Evolutionary conservation across 2,329 filamentous ascomycete genomes (phyloP).

Genomic region (Hypoxylon sp.): DNA sequence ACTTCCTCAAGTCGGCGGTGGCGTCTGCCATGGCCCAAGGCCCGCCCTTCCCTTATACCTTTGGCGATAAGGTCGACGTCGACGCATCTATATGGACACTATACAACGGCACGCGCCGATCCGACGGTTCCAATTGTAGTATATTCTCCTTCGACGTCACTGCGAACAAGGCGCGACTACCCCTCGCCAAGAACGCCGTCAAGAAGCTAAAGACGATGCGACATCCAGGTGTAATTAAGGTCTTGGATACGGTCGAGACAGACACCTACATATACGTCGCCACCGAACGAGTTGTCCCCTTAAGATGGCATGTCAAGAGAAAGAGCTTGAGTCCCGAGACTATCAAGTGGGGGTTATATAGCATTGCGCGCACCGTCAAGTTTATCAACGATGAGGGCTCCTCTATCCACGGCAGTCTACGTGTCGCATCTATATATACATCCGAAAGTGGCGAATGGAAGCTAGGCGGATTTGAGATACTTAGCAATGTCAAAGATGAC

Average conservation of each 20-base stretch:
- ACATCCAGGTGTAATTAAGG: constrained; percentile 93
- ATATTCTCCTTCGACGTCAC: constrained; percentile 95
- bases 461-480: constrained; percentile 87
- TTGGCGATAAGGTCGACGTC: constrained; percentile 91
- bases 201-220: constrained; percentile 92
- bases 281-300: constrained; percentile 85
- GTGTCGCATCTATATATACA: constrained; percentile 87
- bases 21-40: constrained; percentile 96
- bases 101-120: constrained; percentile 91
- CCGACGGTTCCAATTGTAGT: constrained; percentile 93
- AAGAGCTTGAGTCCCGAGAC: constrained; percentile 91
- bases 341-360: constrained; percentile 94
- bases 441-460: constrained; percentile 99
- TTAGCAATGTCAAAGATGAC: constrained; percentile 96
- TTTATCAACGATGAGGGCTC: constrained; percentile 95
- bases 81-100: constrained; percentile 97
- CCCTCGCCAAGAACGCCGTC: constrained; percentile 90
- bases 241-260: constrained; percentile 95
- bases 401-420: constrained; percentile 88
- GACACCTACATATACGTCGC: constrained; percentile 96
- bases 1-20: constrained; percentile 97
- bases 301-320: constrained; percentile 89
- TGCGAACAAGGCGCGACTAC: constrained; percentile 80
- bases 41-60: constrained; percentile 89
- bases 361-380: constrained; percentile 87